These are phyloP conservation scores for Geoglossum cookeanum DNA, from an alignment of 2,329 filamentous ascomycete genomes.

Conservation along the genomic window DNA sequence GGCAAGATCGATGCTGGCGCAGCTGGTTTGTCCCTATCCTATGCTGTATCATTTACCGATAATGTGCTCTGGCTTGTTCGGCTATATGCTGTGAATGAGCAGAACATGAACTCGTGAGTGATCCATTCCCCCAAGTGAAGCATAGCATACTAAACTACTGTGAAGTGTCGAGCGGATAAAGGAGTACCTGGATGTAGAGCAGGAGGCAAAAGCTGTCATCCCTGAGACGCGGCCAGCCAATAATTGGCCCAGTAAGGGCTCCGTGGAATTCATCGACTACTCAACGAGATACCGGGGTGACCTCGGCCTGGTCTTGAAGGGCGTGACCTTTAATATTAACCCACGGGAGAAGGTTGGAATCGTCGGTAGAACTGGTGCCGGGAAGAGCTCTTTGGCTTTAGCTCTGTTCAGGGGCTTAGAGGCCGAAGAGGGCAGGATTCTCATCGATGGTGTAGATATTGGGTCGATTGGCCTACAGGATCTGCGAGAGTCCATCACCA, in stretches of 20 bases:
- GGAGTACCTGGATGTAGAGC: slow-evolving; percentile 91
- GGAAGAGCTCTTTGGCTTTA: slow-evolving; percentile 86
- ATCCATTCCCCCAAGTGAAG: neutral
- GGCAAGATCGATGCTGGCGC: slow-evolving; percentile 75
- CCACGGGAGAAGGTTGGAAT: slow-evolving; percentile 88
- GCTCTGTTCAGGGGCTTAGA: slow-evolving; percentile 88
- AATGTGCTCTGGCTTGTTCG: slow-evolving; percentile 94
- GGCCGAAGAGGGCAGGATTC: slow-evolving; percentile 71
- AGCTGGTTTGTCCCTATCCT: slow-evolving; percentile 83
- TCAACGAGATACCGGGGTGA: slow-evolving; percentile 77
- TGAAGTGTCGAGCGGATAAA: slow-evolving; percentile 68
- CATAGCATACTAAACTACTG: neutral
- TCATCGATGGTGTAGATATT: slow-evolving; percentile 85
- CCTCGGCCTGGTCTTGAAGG: slow-evolving; percentile 67
- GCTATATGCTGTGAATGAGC: slow-evolving; percentile 84
- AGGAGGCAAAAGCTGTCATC: slow-evolving; percentile 65
- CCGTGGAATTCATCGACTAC: slow-evolving; percentile 76
- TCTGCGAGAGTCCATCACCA: slow-evolving; percentile 82
- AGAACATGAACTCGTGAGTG: slow-evolving; percentile 79
- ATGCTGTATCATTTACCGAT: slow-evolving; percentile 91
- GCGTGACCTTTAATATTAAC: slow-evolving; percentile 70
- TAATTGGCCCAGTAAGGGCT: slow-evolving; percentile 72
- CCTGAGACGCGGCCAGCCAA: slow-evolving; percentile 57
- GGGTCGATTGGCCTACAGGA: slow-evolving; percentile 81
- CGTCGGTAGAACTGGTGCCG: slow-evolving; percentile 84